Conservation (phyloP, 192 early-diverging fungal species). For the Cetraspora pellucida region DNA sequence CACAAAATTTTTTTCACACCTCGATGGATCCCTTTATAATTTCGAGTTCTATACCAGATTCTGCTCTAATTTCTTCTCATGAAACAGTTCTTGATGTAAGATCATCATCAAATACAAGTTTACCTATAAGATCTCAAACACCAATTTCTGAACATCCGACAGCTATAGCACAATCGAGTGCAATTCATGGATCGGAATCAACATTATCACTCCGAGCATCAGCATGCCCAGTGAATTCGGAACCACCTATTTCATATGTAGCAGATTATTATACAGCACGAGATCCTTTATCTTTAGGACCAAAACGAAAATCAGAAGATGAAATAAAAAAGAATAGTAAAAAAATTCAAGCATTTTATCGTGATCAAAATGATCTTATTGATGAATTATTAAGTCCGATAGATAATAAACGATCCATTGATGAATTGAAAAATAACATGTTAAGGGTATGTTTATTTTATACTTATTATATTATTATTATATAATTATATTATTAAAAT, state of each 20-base stretch:
- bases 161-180: constrained; percentile 13
- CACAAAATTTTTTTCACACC: no score
- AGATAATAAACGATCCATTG: constrained; percentile 39
- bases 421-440: constrained; percentile 44
- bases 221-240: not conserved
- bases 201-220: constrained; percentile 10
- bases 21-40: no score
- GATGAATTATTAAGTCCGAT: constrained; percentile 66
- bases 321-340: constrained; percentile 49
- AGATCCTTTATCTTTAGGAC: constrained; percentile 48
- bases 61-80: no score
- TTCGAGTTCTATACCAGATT: no score
- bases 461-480: not conserved
- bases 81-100: no score
- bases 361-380: constrained; percentile 82
- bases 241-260: not conserved
- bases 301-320: constrained; percentile 51
- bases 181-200: constrained; percentile 3
- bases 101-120: not conserved
- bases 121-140: not conserved
- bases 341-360: constrained; percentile 72
- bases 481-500: not conserved
- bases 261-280: constrained; percentile 36
- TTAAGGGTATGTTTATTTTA: constrained; percentile 40
- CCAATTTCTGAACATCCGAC: not conserved